These are phyloP conservation scores for Trichoderma sp. DNA, from an alignment of 2,329 filamentous ascomycete species.

Conservation along the genomic window DNA sequence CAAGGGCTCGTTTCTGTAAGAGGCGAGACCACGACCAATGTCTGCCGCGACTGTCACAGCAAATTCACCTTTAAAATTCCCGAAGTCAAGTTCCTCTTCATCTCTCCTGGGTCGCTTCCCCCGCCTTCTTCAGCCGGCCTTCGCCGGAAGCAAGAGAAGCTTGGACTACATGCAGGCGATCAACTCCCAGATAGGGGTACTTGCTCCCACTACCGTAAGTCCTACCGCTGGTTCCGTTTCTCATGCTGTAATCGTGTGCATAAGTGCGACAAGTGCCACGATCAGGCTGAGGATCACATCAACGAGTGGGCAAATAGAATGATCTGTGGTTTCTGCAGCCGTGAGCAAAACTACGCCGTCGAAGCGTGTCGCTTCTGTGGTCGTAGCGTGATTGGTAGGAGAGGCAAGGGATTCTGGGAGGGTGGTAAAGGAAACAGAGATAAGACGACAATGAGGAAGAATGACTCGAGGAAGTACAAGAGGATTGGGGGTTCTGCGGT, in stretches of 20 bases:
- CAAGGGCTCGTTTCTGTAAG: slow-evolving; percentile 69
- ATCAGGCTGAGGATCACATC: slow-evolving; percentile 65
- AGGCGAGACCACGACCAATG: slow-evolving; percentile 68
- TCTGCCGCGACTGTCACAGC: slow-evolving; percentile 75
- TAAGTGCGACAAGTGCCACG: slow-evolving; percentile 72
- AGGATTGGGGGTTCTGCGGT: slow-evolving; percentile 46
- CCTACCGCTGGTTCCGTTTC: slow-evolving; percentile 64
- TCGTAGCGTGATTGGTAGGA: slow-evolving; percentile 62
- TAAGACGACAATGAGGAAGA: slow-evolving; percentile 66
- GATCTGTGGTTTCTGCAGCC: slow-evolving; percentile 76
- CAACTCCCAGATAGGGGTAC: slow-evolving; percentile 52
- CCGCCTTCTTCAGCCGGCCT: slow-evolving; percentile 41
- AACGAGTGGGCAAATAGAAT: slow-evolving; percentile 82
- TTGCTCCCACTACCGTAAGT: slow-evolving; percentile 57
- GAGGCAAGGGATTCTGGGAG: slow-evolving; percentile 76
- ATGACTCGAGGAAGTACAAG: slow-evolving; percentile 72
- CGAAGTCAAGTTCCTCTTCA: slow-evolving; percentile 72
- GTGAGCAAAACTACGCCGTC: slow-evolving; percentile 75
- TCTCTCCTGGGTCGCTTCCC: slow-evolving; percentile 53
- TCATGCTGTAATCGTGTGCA: slow-evolving; percentile 59
- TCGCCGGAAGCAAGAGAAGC: slow-evolving; percentile 49
- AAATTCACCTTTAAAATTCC: slow-evolving; percentile 79
- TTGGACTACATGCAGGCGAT: slow-evolving; percentile 57
- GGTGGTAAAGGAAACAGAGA: slow-evolving; percentile 80
- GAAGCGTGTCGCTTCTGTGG: slow-evolving; percentile 75